These are phyloP conservation scores for Anaeromyces robustus DNA, from an alignment of 192 early-diverging fungal species.

Conservation along the genomic window DNA sequence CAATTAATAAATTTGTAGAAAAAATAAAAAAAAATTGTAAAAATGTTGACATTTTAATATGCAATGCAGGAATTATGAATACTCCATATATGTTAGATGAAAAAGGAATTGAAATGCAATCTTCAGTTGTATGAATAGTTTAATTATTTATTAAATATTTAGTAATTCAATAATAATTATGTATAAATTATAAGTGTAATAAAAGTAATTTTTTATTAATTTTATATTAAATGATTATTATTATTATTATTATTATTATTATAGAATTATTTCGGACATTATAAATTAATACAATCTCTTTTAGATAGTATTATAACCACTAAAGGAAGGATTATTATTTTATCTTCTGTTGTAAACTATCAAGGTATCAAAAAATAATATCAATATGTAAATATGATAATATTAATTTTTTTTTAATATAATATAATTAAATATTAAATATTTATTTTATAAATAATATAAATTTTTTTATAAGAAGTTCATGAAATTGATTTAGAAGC, in stretches of 20 bases:
- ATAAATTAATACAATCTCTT: neutral
- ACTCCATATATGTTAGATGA: neutral
- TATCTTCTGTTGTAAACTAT: neutral
- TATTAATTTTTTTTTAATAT: too few species aligned
- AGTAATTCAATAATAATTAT: too few species aligned
- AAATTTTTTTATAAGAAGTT: neutral
- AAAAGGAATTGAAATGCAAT: neutral
- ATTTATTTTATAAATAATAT: too few species aligned
- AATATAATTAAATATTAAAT: too few species aligned
- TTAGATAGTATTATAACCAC: neutral
- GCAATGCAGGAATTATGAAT: neutral
- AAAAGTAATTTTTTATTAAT: too few species aligned
- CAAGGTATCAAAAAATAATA: neutral
- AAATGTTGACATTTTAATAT: neutral
- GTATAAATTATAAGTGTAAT: too few species aligned
- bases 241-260: too few species aligned
- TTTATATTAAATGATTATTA: too few species aligned
- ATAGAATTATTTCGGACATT: neutral
- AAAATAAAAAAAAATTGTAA: neutral
- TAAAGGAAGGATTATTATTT: neutral
- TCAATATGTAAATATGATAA: too few species aligned
- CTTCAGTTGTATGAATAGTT: neutral
- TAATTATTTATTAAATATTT: too few species aligned
- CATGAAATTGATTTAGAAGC: neutral
- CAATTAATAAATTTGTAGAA: neutral